A percentile compares a stretch with the other conserved stretches of the same genome.
Conservation (phyloP, 352 stramenopile genomes). For the Globisporangium lucens region DNA sequence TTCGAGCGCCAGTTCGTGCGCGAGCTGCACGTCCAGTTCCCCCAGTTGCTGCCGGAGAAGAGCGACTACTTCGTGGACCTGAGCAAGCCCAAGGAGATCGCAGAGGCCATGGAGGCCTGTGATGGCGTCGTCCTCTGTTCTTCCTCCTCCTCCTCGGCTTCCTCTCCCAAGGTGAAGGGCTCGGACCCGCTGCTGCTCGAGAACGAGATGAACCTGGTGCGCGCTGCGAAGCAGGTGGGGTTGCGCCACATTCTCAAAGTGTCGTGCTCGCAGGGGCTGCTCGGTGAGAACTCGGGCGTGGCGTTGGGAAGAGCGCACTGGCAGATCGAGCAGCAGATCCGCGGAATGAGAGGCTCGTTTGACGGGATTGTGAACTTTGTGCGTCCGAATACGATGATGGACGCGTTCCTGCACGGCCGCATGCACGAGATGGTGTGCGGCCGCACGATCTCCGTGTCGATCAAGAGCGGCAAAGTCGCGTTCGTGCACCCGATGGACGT, state of each 20-base stretch:
- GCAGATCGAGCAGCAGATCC: constrained; percentile 41
- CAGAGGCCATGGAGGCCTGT: constrained; percentile 37
- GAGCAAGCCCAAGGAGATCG: constrained; percentile 36
- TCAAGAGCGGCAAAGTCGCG: constrained; percentile 51
- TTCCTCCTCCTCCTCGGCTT: constrained; percentile 18
- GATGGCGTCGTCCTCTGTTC: constrained; percentile 36
- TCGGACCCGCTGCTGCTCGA: constrained; percentile 1
- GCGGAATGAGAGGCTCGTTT: constrained; percentile 15
- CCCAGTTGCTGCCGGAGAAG: constrained; percentile 28
- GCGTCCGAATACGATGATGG: constrained; percentile 50
- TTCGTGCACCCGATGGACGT: constrained; percentile 66
- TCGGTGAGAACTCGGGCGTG: constrained; percentile 31
- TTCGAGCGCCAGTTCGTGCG: constrained; percentile 16
- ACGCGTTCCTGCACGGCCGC: constrained; percentile 48
- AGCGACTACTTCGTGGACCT: constrained; percentile 38
- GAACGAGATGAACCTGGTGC: constrained; percentile 22
- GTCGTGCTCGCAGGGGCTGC: constrained; percentile 45
- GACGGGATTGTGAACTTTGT: constrained; percentile 28
- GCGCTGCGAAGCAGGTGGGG: constrained; percentile 12
- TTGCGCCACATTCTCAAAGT: constrained; percentile 44
- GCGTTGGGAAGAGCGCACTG: constrained; percentile 39
- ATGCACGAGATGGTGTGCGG: constrained; percentile 59
- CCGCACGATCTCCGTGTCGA: constrained; percentile 58
- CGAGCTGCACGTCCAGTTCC: constrained; percentile 24
- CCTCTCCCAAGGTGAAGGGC: constrained; percentile 1